Evolutionary conservation across 345 rosid genomes (phyloP), one percentile per base, ranked within the genome.

Genomic region (Citrus medica): DNA sequence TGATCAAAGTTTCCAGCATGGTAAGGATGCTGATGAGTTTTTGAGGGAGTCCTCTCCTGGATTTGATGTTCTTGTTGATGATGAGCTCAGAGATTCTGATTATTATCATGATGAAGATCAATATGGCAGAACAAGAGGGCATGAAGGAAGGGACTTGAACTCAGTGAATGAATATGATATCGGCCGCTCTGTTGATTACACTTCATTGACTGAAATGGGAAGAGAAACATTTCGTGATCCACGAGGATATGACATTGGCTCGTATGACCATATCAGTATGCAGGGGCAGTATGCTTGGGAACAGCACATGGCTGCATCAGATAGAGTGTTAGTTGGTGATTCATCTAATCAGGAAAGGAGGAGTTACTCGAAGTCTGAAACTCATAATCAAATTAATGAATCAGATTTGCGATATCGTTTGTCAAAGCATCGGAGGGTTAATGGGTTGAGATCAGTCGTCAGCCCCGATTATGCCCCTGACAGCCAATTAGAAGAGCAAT

Each of bases 21-120:
- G 84, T 35, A 92, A 87, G 90, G 97, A 93, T 24, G 46, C 83
- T 28, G 94, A 92, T 70, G 98, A 95, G 28, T 77, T 80, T 65
- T 69, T 90, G 73, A 89, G 91, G 87, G 98, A 95, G 80, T 93
- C 98, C 9, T 92, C 98, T 82, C 99, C 99, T 79, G 99, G 94
- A 60, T 90, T 92, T 86, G 98, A 95, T 88, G 99, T 95, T 82
- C 97, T 95, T 78, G 99, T 95, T 81, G 97, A 93, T 73, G 90
- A 91, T 82, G 98, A 95, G 81, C 82, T 84, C 19, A 66, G 90
- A 77, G 92, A 89, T 61, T 75, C 92, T 76, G 92, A 90, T 79
- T 95, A 87, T 81, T 93, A 87, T 81, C 94, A 82, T 48, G 89
- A 85, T 53, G 97, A 90, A 79, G 97, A 93, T 84, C 90, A 80